A percentile compares a stretch with the other conserved stretches of the same genome.
Evolutionary conservation across 2,329 filamentous ascomycete species (phyloP).

Genomic region (Dothiorella sarmentorum): DNA sequence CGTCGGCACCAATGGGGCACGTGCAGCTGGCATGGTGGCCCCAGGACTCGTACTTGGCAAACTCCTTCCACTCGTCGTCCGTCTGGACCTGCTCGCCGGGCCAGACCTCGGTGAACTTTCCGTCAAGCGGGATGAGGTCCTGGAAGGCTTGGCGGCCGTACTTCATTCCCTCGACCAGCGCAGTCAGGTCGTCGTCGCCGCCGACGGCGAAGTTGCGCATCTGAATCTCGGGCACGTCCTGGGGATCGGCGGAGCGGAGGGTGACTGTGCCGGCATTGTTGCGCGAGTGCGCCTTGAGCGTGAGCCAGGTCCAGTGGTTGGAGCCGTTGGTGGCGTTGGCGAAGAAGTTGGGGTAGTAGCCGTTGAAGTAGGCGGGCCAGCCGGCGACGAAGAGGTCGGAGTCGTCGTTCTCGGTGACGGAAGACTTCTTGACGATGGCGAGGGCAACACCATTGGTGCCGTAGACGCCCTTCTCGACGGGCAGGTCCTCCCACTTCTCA

Average conservation of each 20-base stretch:
- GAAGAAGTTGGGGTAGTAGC: slow-evolving; percentile 56
- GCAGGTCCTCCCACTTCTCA: slow-evolving; percentile 29
- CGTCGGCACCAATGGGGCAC: slow-evolving; percentile 53
- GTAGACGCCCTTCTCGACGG: slow-evolving; percentile 39
- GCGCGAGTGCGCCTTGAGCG: slow-evolving; percentile 61
- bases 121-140: slow-evolving; percentile 19
- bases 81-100: slow-evolving; percentile 42
- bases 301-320: slow-evolving; percentile 48
- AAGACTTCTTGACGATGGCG: slow-evolving; percentile 42
- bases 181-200: slow-evolving; percentile 49
- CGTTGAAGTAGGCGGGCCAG: slow-evolving; percentile 52
- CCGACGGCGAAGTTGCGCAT: slow-evolving; percentile 44
- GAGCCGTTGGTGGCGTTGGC: slow-evolving; percentile 43
- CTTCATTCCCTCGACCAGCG: slow-evolving; percentile 54
- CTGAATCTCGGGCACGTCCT: slow-evolving; percentile 58
- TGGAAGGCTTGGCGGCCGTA: slow-evolving; percentile 45
- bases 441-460: slow-evolving; percentile 53
- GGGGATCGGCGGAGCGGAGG: slow-evolving; percentile 59
- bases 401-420: slow-evolving; percentile 46
- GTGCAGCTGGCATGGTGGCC: slow-evolving; percentile 58
- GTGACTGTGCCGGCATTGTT: slow-evolving; percentile 61
- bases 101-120: slow-evolving; percentile 42
- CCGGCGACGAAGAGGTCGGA: slow-evolving; percentile 49
- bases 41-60: slow-evolving; percentile 27
- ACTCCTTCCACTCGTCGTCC: slow-evolving; percentile 41